phyloP scores from a whole-genome alignment of 208 protist genomes.

The Acanthamoeba polyphaga region DNA sequence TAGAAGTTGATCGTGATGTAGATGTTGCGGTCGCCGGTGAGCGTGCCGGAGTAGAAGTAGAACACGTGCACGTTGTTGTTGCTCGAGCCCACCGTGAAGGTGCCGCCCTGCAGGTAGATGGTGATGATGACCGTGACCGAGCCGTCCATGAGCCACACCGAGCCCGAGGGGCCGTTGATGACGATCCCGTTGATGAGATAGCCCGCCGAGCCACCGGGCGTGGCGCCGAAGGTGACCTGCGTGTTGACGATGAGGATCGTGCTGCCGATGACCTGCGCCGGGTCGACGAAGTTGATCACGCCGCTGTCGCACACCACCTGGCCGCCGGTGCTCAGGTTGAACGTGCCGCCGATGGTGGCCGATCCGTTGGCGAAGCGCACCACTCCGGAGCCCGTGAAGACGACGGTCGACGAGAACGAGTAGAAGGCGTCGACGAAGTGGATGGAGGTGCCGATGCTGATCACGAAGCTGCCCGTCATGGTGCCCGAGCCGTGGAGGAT shows the following conservation, averaged over 20 bases:
- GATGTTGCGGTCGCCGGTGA: conserved; percentile 60
- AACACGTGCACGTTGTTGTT: conserved; percentile 57
- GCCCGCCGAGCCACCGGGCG: background rate
- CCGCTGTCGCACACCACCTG: conserved; percentile 46
- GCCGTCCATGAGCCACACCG: conserved; percentile 56
- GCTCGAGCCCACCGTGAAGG: conserved; percentile 45
- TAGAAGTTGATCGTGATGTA: conserved; percentile 69
- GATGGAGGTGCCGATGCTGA: conserved; percentile 22
- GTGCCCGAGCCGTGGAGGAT: conserved; percentile 55
- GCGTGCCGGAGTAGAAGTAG: conserved; percentile 40
- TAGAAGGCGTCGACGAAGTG: conserved; percentile 67
- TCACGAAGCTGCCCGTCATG: conserved; percentile 68
- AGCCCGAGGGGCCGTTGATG: background rate
- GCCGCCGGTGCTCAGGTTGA: conserved; percentile 19
- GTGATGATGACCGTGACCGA: conserved; percentile 53
- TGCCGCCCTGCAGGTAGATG: conserved; percentile 18
- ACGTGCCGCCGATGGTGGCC: conserved; percentile 46
- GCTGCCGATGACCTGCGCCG: conserved; percentile 53
- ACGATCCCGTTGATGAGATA: conserved; percentile 49
- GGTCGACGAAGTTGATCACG: conserved; percentile 67
- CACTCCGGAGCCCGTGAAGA: conserved; percentile 43
- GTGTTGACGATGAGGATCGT: conserved; percentile 64
- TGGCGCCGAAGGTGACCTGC: conserved; percentile 37
- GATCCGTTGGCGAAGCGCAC: conserved; percentile 69
- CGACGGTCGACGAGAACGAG: conserved; percentile 38